Evolutionary conservation across 75 land plant species (phyloP), one percentile per base, ranked within the genome.

Genomic region (Larix kaempferi): DNA sequence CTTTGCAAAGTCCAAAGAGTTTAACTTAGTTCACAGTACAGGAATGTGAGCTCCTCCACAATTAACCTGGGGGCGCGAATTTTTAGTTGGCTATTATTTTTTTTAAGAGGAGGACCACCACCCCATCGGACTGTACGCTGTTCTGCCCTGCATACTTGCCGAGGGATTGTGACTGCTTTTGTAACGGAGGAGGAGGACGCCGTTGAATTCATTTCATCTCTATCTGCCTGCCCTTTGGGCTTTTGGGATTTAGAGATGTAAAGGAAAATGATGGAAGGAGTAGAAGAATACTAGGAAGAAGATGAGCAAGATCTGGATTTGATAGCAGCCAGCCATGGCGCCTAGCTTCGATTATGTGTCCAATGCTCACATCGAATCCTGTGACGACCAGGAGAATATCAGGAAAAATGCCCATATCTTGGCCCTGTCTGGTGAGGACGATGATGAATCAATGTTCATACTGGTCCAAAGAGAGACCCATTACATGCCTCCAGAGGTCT

Each of bases 401-500:
- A 41, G 10, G 10, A n/a, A 39, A 22, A 69, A 49, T 49, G 52
- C 49, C 72, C 52, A 69, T 41, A 16, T 21, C 19, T 41, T 39
- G 23, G 39, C 72, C 2, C n/a, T 41, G 72, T 41, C 49, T 19
- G 39, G 8, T 19, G 72, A 41, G n/a, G 23, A n/a, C 49, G 86
- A 78, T 39, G 80, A 86, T 14, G 88, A 86, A 41, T 77, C 88
- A 57, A 59, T 88, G 21, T 49, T 77, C 29, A 75, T 57, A 3
- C 67, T 86, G 49, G 6, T 86, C 15, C 79, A 73, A 49, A 77
- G 74, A 56, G 88, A 86, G 76, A 13, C 59, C 4, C 66, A 26
- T 39, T 76, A 78, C 80, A 83, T 83, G 89, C 85, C 85, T 21
- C 74, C 44, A 26, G 25, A 25, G 11, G 89, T 67, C 49, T 88